Evolutionary conservation across 345 rosid species (phyloP).

Genomic region (Ricinus communis): DNA sequence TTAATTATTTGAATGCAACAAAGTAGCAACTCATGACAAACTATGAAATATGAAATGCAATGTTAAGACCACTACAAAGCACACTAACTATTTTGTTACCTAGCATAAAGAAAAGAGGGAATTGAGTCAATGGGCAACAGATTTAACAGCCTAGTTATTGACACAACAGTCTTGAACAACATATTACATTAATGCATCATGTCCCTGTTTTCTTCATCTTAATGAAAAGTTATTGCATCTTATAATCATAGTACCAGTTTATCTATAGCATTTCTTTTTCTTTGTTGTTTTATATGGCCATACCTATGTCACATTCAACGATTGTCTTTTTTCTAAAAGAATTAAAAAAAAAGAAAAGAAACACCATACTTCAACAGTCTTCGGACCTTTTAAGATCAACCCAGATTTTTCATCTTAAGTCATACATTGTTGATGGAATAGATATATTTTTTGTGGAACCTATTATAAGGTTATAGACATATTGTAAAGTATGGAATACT

Average conservation of each 20-base stretch:
- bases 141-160: not conserved
- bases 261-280: not conserved
- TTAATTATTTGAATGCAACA: no score
- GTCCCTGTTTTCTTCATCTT: no score
- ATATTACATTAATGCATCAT: no score
- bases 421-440: not conserved
- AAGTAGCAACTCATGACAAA: not conserved
- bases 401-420: not conserved
- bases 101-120: not conserved
- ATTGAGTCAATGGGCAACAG: not conserved
- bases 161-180: not conserved
- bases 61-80: no score
- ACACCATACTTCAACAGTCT: not conserved
- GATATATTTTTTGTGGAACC: not conserved
- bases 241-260: not conserved
- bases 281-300: not conserved
- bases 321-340: not conserved
- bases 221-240: not conserved
- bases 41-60: not conserved
- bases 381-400: not conserved
- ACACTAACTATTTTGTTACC: not conserved
- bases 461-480: not conserved
- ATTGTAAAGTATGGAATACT: not conserved
- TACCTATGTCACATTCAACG: not conserved
- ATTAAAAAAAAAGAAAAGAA: not conserved